These are phyloP conservation scores for Oryza longistaminata DNA, from an alignment of 176 grass and related monocot species.

Conservation along the genomic window DNA sequence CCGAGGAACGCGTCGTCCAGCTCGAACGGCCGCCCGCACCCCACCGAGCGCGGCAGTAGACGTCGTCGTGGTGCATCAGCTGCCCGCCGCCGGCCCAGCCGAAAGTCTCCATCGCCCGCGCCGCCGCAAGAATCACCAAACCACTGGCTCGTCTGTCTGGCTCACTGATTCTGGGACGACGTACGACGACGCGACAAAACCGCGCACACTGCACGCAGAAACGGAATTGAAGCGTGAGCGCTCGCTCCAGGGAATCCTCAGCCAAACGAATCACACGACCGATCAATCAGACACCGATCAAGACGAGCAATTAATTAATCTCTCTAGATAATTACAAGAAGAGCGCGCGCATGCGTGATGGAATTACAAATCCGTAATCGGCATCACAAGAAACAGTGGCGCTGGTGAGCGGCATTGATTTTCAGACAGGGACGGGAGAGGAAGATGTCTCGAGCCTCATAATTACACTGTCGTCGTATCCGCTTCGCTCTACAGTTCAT, in stretches of 20 bases:
- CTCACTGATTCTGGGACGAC: constrained; percentile 44
- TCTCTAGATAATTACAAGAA: not conserved
- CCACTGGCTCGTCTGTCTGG: constrained; percentile 29
- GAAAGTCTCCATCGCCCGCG: constrained; percentile 44
- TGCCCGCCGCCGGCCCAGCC: constrained; percentile 43
- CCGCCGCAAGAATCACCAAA: not conserved
- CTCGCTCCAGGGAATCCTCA: not conserved
- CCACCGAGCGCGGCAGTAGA: constrained; percentile 25
- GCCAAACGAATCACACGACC: constrained; percentile 11
- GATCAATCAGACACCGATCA: not conserved
- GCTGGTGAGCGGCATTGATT: constrained; percentile 42
- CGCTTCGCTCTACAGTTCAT: not conserved
- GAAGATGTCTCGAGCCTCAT: constrained; percentile 39
- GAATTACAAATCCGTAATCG: not conserved
- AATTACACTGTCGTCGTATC: constrained; percentile 17
- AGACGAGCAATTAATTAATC: constrained; percentile 43
- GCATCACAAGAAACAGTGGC: constrained; percentile 42
- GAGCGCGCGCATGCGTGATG: not conserved
- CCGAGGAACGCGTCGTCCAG: constrained; percentile 49
- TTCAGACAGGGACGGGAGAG: constrained; percentile 32
- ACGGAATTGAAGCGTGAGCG: not conserved
- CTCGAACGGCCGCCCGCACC: constrained; percentile 33
- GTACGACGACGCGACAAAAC: not conserved
- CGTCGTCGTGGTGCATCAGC: constrained; percentile 26
- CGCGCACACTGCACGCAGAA: not conserved